Base-by-base conservation (phyloP, 257 asterid species). In the Pogostemon cablin region DNA sequence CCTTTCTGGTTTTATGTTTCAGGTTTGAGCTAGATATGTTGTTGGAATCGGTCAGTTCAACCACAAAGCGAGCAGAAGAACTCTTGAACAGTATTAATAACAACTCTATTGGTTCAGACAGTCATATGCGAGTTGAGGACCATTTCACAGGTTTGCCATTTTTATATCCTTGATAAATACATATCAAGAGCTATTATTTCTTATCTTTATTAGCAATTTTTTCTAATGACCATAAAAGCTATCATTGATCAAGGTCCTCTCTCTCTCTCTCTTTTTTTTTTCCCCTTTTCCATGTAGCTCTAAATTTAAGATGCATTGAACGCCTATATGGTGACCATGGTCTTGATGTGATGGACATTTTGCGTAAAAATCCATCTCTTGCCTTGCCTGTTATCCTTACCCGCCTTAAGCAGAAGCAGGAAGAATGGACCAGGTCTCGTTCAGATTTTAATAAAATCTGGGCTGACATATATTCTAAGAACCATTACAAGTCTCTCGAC, bases 311-410 rank as follows among this genome's bases (percentile, higher is more conserved):
- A 79, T 90, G 96, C 87, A 92, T 92, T 68, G 98, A 92, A 79
- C 91, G 96, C 52, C 80, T 92, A 55, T 92, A 92, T 62, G 96
- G 98, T 68, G 98, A 92, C 81, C 98, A 92, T 85, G 98, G 98
- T 77, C 87, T 92, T 78, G 96, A 92, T 71, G 92, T 88, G 82
- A 78, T 88, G 89, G 98, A 92, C 63, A 82, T 90, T 67, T 81
- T 92, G 81, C 98, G 90, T 46, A 92, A 86, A 85, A 92, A 85
- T 43, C 86, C 92, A 44, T 75, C 95, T 20, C 81, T 77, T 75
- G 85, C 91, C 17, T 83, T 92, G 87, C 96, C 95, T 70, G 96
- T 88, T 55, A 72, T 89, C 74, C 82, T 92, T 66, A 90, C 88
- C 72, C 96, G 98, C 68, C 80, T 92, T 55, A 92, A 88, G 82